phyloP scores from a whole-genome alignment of 208 protist species.

The Wallacemonas rigidus region DNA sequence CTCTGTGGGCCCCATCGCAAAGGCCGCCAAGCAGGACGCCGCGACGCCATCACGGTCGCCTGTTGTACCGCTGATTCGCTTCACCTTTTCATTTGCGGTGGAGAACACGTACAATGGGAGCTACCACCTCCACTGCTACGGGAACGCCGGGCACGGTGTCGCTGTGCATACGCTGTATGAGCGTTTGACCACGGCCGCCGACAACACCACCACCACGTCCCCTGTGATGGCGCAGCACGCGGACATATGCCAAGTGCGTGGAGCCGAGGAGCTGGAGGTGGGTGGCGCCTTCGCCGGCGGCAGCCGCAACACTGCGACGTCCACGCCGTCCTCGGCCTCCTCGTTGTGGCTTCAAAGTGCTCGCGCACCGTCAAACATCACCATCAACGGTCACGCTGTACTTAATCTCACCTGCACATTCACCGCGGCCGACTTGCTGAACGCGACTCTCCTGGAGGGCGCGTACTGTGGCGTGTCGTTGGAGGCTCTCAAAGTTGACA shows the following conservation, averaged over 20 bases:
- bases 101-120: conserved; percentile 23
- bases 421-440: conserved; percentile 8
- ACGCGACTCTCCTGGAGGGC: conserved; percentile 11
- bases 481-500: conserved; percentile 21
- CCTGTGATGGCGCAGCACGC: conserved; percentile 12
- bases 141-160: conserved; percentile 21
- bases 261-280: background rate
- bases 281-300: no score
- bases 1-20: background rate
- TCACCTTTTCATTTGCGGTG: conserved; percentile 15
- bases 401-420: conserved; percentile 45
- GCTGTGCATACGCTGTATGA: conserved; percentile 25
- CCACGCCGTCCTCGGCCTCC: background rate
- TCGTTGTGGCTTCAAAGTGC: conserved; percentile 4
- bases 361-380: background rate
- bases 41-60: no score
- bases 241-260: background rate
- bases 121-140: conserved; percentile 44
- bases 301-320: no score
- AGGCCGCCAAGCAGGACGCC: no score
- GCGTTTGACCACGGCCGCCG: background rate
- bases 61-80: background rate
- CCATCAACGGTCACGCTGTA: background rate
- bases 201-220: background rate
- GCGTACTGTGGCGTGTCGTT: conserved; percentile 41